phyloP scores from a whole-genome alignment of 2,329 filamentous ascomycete genomes.

The Colletotrichum sp. region DNA sequence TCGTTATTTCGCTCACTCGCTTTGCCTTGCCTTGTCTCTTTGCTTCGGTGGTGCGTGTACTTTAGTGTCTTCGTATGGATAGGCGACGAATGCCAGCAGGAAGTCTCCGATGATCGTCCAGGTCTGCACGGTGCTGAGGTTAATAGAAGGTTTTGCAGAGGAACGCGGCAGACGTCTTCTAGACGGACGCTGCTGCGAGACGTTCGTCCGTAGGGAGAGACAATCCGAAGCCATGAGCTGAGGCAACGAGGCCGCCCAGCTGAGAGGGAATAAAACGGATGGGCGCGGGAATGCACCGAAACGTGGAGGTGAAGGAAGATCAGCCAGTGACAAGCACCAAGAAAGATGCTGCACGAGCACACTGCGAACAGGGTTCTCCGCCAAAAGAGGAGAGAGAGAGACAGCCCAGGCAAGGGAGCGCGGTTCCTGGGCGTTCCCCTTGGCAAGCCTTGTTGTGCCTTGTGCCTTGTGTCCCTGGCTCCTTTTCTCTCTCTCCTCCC shows the following conservation, averaged over 20 bases:
- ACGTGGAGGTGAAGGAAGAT: constrained; percentile 5
- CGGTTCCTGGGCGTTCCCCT: not conserved
- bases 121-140: not conserved
- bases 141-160: constrained; percentile 9
- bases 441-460: constrained; percentile 3
- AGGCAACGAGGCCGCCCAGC: not conserved
- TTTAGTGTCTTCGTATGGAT: not conserved
- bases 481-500: not conserved
- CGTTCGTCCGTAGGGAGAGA: not conserved
- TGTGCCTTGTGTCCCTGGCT: not conserved
- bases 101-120: not conserved
- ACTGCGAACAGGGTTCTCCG: constrained; percentile 15
- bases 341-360: not conserved
- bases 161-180: constrained; percentile 5
- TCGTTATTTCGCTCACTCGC: constrained; percentile 19
- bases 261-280: not conserved
- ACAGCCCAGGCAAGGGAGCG: not conserved
- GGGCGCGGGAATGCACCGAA: not conserved
- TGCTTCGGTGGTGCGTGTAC: not conserved
- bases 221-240: not conserved
- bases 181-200: not conserved
- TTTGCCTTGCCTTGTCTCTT: not conserved
- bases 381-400: constrained; percentile 13
- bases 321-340: not conserved
- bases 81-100: not conserved